Evolutionary conservation across 345 rosid species (phyloP).

Genomic region (Boechera retrofracta): DNA sequence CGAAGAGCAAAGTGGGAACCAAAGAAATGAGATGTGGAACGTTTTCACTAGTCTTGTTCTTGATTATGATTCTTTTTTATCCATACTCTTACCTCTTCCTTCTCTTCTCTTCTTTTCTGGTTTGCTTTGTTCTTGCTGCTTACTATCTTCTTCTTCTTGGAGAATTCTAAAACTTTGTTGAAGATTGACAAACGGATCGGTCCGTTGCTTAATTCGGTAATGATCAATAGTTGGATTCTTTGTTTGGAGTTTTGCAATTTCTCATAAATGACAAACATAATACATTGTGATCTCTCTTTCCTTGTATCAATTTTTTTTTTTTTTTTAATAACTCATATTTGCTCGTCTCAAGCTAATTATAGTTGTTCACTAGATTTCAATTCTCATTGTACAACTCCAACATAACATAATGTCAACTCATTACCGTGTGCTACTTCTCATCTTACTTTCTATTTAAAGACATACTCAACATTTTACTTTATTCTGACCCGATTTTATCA

Average conservation of each 20-base stretch:
- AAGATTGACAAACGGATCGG: neutral
- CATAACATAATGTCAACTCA: constrained; percentile 19
- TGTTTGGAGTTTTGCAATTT: neutral
- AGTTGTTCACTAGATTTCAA: neutral
- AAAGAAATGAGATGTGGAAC: constrained; percentile 37
- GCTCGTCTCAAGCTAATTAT: neutral
- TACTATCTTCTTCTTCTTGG: constrained; percentile 38
- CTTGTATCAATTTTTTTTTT: neutral
- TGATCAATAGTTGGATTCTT: neutral
- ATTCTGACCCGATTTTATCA: too few species aligned
- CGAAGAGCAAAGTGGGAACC: neutral
- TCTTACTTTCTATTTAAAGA: neutral
- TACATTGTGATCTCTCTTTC: constrained; percentile 5
- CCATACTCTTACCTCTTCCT: constrained; percentile 34
- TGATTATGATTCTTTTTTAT: constrained; percentile 18
- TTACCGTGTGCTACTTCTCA: neutral
- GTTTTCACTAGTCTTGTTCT: constrained; percentile 16
- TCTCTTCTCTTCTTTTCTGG: constrained; percentile 18
- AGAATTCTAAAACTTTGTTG: constrained; percentile 17
- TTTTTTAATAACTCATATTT: neutral
- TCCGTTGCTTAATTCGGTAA: neutral
- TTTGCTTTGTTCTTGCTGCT: constrained; percentile 22
- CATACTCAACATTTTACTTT: neutral
- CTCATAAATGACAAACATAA: neutral
- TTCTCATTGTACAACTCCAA: neutral